Evolutionary conservation across 352 stramenopile genomes (phyloP), one percentile per base, ranked within the genome.

Genomic region (Halophytophthora batemanensis): DNA sequence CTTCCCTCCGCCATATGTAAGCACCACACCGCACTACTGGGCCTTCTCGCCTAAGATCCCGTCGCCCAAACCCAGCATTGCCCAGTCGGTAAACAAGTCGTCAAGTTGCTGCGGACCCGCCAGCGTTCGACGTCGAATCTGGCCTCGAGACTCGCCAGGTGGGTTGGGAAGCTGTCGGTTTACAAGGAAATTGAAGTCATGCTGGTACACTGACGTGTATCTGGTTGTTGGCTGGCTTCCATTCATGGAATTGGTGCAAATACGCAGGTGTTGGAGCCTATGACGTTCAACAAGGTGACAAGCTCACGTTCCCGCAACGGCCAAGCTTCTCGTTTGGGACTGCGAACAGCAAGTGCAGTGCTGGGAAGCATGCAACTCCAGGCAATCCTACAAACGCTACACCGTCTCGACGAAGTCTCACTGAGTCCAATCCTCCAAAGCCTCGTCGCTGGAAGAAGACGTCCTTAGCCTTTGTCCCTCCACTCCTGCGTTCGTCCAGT

Each of bases 181-280:
- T 21, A 8, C 6, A 33, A 37, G 22, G 12, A 21, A 17, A 11
- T 21, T 31, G 6, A 17, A 13, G 8, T 42, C 6, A 5, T 3
- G n/a, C 4, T 44, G 5, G 10, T 3, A 6, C 13, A 12, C 44
- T 43, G 14, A 43, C 19, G 21, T 5, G 19, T 11, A n/a, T 35
- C 14, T n/a, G 22, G 23, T 17, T 25, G 8, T 17, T 28, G 25
- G 4, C 8, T 31, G 25, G 25, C 25, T 31, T 10, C 8, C 25
- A 31, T 31, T 8, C 4, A 31, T 8, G 25, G 25, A 31, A 31
- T 8, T 31, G 25, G 8, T 8, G 25, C 4, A 12, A 2, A 12
- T 59, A 43, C 3, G 41, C 51, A 60, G 71, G 74, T 19, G 74
- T 83, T n/a, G 69, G 77, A 2, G 53, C 56, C 41, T 87, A 87